These are phyloP conservation scores for Dryas octopetala DNA, from an alignment of 306 rosid genomes.

Conservation along the genomic window DNA sequence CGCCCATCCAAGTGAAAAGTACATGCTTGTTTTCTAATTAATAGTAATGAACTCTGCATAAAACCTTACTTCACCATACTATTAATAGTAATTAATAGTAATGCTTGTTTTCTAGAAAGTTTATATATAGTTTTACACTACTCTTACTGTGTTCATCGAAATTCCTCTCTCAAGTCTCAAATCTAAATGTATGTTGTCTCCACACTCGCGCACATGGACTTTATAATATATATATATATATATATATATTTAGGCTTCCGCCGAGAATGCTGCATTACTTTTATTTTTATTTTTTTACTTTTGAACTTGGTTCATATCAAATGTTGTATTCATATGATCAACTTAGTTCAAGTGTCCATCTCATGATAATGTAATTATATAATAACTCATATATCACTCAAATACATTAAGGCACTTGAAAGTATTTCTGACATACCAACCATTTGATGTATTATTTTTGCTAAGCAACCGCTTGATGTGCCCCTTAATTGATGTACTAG, in stretches of 20 bases:
- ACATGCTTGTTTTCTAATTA: no score
- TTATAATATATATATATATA: no score
- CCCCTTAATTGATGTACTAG: neutral
- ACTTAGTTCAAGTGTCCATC: conserved; percentile 14
- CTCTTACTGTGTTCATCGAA: no score
- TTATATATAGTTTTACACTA: no score
- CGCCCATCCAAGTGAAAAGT: no score
- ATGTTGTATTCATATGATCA: neutral
- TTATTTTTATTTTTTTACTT: neutral
- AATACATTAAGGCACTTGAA: conserved; percentile 1
- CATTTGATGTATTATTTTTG: neutral
- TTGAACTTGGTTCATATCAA: neutral
- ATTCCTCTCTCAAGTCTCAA: no score
- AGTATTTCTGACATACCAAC: conserved; percentile 22
- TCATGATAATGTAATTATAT: neutral
- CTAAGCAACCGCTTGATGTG: neutral
- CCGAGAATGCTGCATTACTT: neutral
- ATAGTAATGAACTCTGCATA: no score
- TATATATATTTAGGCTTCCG: neutral
- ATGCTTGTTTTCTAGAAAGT: no score
- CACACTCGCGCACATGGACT: neutral
- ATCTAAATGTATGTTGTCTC: no score
- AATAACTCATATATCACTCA: neutral
- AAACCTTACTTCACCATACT: no score
- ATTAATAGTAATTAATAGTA: no score